Evolutionary conservation across 495 filamentous ascomycete genomes (phyloP), one percentile per base, ranked within the genome.

Genomic region (Penicillium chermesinum): DNA sequence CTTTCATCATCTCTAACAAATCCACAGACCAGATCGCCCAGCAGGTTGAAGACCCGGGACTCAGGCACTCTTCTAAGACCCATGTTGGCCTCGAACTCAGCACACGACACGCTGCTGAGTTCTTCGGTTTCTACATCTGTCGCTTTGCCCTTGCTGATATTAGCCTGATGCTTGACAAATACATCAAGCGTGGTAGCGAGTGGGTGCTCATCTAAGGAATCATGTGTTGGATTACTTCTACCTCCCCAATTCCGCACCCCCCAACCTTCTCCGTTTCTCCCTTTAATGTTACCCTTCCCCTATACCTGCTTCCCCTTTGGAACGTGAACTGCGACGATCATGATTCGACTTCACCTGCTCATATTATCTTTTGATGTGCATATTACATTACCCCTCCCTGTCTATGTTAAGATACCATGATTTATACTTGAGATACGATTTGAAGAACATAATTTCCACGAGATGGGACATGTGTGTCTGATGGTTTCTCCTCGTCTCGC

Each of bases 51-150:
- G 91, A 95, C 64, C 90, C 89, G 9, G 88, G 89, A 10, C 76
- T 95, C 34, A 86, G 86, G 56, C 88, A 91, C 71, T 80, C 80
- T 14, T 83, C 79, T 45, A 86, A 83, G 54, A 95, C 91, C 19
- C 89, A 95, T 56, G 89, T 97, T 43, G 94, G 93, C 14, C 77
- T 98, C 21, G 94, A 98, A 66, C 78, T 97, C 14, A 89, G 88
- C 64, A 88, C 88, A 21, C 81, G 90, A 15, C 91, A 96, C 67
- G 94, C 93, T 8, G 88, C 94, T 22, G 93, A 97, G 60, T 98
- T 98, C 70, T 98, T 98, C 64, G 91, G 84, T 21, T 96, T 98
- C 67, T 97, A 89, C 62, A 76, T 98, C 14, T 96, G 91, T 65
- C 87, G 94, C 13, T 98, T 97, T 62, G 89, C 89, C 21, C 66